Conservation (phyloP, 805 yeast species). For the Zygoascus tannicola region DNA sequence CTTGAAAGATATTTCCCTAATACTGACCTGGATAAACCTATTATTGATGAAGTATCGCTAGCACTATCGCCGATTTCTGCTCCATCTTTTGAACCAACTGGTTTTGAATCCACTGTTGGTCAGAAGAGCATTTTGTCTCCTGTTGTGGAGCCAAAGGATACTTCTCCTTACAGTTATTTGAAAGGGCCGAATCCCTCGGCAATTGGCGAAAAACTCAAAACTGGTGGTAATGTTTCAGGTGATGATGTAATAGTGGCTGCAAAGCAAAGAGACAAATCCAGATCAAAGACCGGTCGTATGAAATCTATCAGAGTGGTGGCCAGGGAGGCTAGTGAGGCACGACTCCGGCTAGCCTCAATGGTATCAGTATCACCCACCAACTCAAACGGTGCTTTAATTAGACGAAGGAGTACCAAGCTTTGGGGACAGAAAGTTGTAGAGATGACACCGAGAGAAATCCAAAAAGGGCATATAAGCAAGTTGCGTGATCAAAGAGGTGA, state of each 20-base stretch:
- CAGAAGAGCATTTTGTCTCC: slow-evolving; percentile 12
- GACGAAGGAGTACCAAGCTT: slow-evolving; percentile 83
- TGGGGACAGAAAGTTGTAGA: slow-evolving; percentile 96
- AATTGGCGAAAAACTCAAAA: slow-evolving; percentile 22
- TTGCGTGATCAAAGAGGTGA: slow-evolving; percentile 57
- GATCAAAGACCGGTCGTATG: slow-evolving; percentile 39
- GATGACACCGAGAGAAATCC: slow-evolving; percentile 63
- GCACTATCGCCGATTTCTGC: slow-evolving; percentile 17
- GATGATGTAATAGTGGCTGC: background rate
- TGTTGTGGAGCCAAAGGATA: slow-evolving; percentile 15
- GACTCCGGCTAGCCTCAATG: slow-evolving; percentile 32
- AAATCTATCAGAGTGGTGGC: slow-evolving; percentile 92
- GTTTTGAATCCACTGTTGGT: background rate
- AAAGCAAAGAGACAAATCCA: slow-evolving; percentile 7
- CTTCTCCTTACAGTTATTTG: background rate
- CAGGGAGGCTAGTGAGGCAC: slow-evolving; percentile 64
- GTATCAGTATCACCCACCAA: slow-evolving; percentile 2
- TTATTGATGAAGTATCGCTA: slow-evolving; percentile 52
- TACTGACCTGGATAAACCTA: slow-evolving; percentile 85
- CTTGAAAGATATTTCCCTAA: slow-evolving; percentile 88
- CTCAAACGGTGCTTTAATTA: slow-evolving; percentile 32
- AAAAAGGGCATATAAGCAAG: slow-evolving; percentile 55
- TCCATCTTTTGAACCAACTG: slow-evolving; percentile 1
- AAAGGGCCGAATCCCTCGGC: background rate
- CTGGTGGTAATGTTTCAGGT: slow-evolving; percentile 16